Base-by-base conservation (phyloP, 2,329 filamentous ascomycete genomes). In the Sporothrix sp. region DNA sequence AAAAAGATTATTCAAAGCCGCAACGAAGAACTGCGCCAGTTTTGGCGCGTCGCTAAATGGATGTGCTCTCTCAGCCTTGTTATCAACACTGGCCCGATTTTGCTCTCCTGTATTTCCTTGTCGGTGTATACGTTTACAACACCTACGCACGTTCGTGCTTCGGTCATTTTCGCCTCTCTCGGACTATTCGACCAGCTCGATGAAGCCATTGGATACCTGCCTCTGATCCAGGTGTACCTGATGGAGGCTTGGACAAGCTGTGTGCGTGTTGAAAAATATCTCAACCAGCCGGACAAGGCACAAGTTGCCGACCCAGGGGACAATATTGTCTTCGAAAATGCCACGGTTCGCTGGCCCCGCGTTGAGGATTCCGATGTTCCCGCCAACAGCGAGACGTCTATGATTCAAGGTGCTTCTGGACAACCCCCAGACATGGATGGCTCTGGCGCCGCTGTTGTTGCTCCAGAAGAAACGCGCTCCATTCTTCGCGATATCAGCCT, bases 211-310 rank as follows among this genome's bases (percentile, higher is more conserved):
- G 55, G 60, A 1, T 58, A 63, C 2, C 45, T 66, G 21, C 65
- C 64, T 1, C 48, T 64, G 14, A 57, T 66, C 16, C 63, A 66
- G 27, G 61, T 65, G 9, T 65, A 65, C 49, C 50, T 66, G 20
- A 58, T 64, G 50, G 64, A 66, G 50, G 64, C 65, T 0, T 66
- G 63, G 62, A 66, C 63, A 14, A 65, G 63, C 55, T 64, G 61
- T 44, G 59, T 62, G 14, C 57, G 65, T 13, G 57, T 66, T 3
- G 62, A 66, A 40, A 65, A 62, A 28, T 66, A 64, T 50, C 58
- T 66, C 20, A 58, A 54, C 27, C 63, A 64, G 50, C 55, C 58
- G 1, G 64, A 66, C 46, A 62, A 61, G 46, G 57, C 59, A 4
- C 52, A 53, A 14, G 58, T 65, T 8, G 53, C 61, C 2, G 48